Evolutionary conservation across 495 filamentous ascomycete genomes (phyloP), one percentile per base, ranked within the genome.

Genomic region (Penicillium goetzii): DNA sequence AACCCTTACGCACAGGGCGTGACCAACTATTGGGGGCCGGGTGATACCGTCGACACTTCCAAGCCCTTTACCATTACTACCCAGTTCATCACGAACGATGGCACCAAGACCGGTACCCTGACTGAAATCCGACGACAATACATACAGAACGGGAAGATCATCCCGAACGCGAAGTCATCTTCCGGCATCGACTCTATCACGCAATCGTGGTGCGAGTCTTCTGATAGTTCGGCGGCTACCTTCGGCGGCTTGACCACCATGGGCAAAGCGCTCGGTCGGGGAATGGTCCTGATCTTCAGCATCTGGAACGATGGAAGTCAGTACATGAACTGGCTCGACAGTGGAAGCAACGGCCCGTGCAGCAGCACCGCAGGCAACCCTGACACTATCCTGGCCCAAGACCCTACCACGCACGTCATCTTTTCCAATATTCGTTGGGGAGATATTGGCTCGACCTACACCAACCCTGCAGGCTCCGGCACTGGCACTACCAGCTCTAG

Each of bases 61-160:
- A 77, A 81, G 45, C 77, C 78, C 3, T 81, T 91, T 67, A 91
- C 86, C 26, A 87, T 89, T 21, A 83, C 87, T 40, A 91, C 89
- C 23, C 86, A 90, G 70, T 92, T 92, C 78, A 71, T 85, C 59
- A 85, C 82, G 34, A 66, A 78, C 70, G 72, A 81, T 62, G 77
- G 80, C 56, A 86, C 80, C 25, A 67, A 80, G 62, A 72, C 77
- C 33, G 86, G 86, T 11, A 68, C 68, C 2, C 78, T 90, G 10
- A 78, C 73, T 55, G 84, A 89, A 77, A 86, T 91, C 76, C 83
- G 83, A 61, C 87, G 89, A 61, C 83, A 88, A 75, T 91, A 90
- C 76, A 84, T 88, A 57, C 89, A 92, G 77, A 72, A 85, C 74
- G 86, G 85, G 60, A 80, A 79, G 61, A 79, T 87, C 64, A 86